Percentiles rank a stretch among this genome's conserved stretches.
phyloP scores from a whole-genome alignment of 495 filamentous ascomycete genomes.

The Astrocystis sublimbata region DNA sequence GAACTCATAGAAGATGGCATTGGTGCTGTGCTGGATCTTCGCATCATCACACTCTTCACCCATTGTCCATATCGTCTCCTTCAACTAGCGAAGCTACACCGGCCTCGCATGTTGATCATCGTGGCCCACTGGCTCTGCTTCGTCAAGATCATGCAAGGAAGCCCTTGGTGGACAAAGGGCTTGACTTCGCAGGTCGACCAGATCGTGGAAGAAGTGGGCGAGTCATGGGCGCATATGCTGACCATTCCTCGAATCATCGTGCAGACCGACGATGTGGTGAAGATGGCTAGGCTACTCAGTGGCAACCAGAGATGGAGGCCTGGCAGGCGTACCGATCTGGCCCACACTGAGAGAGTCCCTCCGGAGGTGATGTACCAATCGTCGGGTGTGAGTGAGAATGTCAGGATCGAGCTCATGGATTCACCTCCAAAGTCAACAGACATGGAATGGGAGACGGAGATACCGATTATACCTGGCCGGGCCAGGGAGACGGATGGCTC shows the following conservation, averaged over 20 bases:
- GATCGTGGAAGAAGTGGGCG: conserved; percentile 39
- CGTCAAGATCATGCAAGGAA: conserved; percentile 32
- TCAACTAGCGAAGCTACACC: conserved; percentile 48
- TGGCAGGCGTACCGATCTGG: conserved; percentile 21
- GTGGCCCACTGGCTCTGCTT: conserved; percentile 50
- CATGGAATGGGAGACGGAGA: not conserved
- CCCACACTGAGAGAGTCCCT: conserved; percentile 24
- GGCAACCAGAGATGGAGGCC: conserved; percentile 39
- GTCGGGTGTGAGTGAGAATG: conserved; percentile 20
- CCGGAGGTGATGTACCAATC: conserved; percentile 22
- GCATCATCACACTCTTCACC: conserved; percentile 46
- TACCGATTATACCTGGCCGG: not conserved
- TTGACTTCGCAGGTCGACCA: conserved; percentile 42
- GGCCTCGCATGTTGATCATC: conserved; percentile 57
- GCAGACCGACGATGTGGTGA: conserved; percentile 17
- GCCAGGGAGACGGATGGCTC: not conserved
- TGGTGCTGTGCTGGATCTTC: conserved; percentile 36
- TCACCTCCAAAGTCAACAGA: conserved; percentile 19
- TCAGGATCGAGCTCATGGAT: conserved; percentile 22
- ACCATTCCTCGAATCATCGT: conserved; percentile 38
- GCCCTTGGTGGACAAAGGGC: conserved; percentile 49
- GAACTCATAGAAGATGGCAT: conserved; percentile 41
- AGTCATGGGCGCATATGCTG: conserved; percentile 37
- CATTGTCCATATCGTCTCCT: conserved; percentile 54
- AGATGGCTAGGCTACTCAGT: conserved; percentile 38